Base-by-base conservation (phyloP, 2,329 filamentous ascomycete genomes). In the Sordariomycetes sp. region DNA sequence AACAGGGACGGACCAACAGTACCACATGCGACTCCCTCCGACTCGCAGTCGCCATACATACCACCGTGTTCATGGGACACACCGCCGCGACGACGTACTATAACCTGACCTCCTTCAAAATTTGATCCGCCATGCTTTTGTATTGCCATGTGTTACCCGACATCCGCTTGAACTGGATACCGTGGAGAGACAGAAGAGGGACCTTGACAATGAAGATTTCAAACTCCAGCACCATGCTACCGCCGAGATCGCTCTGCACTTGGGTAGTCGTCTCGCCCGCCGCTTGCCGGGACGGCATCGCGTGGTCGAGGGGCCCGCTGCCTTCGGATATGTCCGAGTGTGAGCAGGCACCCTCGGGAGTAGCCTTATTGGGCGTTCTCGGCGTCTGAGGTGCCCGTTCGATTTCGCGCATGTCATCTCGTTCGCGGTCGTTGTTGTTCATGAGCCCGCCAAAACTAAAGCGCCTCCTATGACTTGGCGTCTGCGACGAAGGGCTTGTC, bases 151-250 rank as follows among this genome's bases (percentile, higher is more conserved):
- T 97, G 59, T 95, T 92, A 39, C 94, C 92, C 58, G 89, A 83
- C 63, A 97, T 86, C 68, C 94, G 90, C 78, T 99, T 99, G 76
- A 99, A 99, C 69, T 97, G 94, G 60, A 99, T 91, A 54, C 94
- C 94, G 67, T 99, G 92, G 58, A 99, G 74, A 50, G 87, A 90
- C 60, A 99, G 83, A 55, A 99, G 75, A 13, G 94, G 94, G 28
- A 99, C 90, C 73, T 99, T 99, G 68, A 99, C 94, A 63, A 99
- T 94, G 63, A 96, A 85, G 61, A 97, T 96, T 68, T 99, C 94
- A 67, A 97, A 99, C 62, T 89, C 85, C 56, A 97, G 75, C 45
- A 89, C 79, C 79, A 95, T 85, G 70, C 83, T 92, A 59, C 84
- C 86, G 2, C 90, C 91, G 32, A 95, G 80, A 64, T 96, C 92